A percentile compares a stretch with the other conserved stretches of the same genome.
phyloP scores from a whole-genome alignment of 306 rosid species.

The Rosa persica region DNA sequence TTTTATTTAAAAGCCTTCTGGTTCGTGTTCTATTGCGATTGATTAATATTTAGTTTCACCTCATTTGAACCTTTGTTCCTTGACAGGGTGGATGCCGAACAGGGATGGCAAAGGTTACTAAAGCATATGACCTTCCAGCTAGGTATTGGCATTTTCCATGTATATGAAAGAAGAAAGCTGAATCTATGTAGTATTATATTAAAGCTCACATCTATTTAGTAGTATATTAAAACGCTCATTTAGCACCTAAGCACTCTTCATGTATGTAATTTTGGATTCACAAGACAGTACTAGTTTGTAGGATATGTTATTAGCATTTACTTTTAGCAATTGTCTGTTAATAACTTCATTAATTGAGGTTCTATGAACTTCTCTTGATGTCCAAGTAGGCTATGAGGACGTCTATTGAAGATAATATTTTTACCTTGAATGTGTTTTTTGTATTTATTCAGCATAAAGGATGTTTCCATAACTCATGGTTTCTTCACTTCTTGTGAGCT shows the following conservation, averaged over 20 bases:
- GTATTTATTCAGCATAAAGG: constrained; percentile 18
- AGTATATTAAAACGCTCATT: background rate
- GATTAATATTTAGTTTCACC: constrained; percentile 19
- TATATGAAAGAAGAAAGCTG: constrained; percentile 6
- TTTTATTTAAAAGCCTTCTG: background rate
- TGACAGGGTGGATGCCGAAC: constrained; percentile 97
- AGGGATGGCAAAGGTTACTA: constrained; percentile 96
- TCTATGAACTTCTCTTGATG: background rate
- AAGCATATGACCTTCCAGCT: constrained; percentile 93
- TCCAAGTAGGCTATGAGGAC: background rate
- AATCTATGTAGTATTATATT: constrained; percentile 18
- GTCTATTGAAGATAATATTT: background rate
- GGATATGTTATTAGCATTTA: background rate
- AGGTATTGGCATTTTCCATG: constrained; percentile 41
- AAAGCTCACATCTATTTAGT: background rate
- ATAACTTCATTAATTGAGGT: background rate
- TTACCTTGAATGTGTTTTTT: constrained; percentile 12
- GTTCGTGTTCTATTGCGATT: constrained; percentile 19
- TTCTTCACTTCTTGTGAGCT: background rate
- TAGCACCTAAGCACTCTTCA: constrained; percentile 9
- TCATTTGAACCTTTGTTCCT: constrained; percentile 34
- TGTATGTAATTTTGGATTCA: background rate
- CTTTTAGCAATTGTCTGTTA: background rate
- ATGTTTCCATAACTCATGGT: constrained; percentile 1
- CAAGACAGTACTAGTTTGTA: background rate